These are phyloP conservation scores for Nothopassalora personata DNA, from an alignment of 2,329 filamentous ascomycete genomes.

Conservation along the genomic window DNA sequence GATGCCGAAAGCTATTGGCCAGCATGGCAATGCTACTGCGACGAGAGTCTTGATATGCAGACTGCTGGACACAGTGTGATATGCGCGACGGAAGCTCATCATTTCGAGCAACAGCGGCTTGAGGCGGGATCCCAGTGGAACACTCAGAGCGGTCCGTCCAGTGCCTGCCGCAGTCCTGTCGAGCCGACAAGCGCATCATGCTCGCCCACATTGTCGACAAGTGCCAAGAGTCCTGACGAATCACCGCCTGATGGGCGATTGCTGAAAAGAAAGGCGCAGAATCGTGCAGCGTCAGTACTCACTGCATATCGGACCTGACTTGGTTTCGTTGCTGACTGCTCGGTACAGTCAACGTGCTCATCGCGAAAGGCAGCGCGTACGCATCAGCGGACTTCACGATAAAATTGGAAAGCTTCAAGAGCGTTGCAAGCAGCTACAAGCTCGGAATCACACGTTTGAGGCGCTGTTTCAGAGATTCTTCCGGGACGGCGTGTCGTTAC, in stretches of 20 bases:
- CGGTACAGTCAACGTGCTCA: slow-evolving; percentile 3
- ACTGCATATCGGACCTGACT: not conserved
- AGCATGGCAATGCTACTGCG: not conserved
- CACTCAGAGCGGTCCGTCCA: not conserved
- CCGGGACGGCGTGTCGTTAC: not conserved
- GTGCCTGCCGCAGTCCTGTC: not conserved
- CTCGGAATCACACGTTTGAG: slow-evolving; percentile 5
- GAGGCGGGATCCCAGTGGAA: not conserved
- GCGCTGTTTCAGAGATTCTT: slow-evolving; percentile 2
- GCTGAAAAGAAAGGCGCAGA: slow-evolving; percentile 5
- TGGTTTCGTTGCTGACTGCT: not conserved
- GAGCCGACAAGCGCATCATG: not conserved
- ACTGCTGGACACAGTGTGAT: not conserved
- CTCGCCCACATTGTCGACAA: not conserved
- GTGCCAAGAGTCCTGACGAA: not conserved
- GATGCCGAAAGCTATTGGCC: not conserved
- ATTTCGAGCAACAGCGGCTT: not conserved
- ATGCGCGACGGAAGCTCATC: not conserved
- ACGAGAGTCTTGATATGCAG: not conserved
- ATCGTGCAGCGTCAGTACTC: slow-evolving; percentile 5
- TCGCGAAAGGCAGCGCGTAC: slow-evolving; percentile 3
- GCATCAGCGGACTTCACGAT: not conserved
- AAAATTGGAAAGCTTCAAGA: slow-evolving; percentile 6
- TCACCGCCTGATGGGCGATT: not conserved
- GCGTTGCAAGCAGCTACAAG: slow-evolving; percentile 4